Conservation (phyloP, 495 filamentous ascomycete species). For the Baudoinia panamericana region DNA sequence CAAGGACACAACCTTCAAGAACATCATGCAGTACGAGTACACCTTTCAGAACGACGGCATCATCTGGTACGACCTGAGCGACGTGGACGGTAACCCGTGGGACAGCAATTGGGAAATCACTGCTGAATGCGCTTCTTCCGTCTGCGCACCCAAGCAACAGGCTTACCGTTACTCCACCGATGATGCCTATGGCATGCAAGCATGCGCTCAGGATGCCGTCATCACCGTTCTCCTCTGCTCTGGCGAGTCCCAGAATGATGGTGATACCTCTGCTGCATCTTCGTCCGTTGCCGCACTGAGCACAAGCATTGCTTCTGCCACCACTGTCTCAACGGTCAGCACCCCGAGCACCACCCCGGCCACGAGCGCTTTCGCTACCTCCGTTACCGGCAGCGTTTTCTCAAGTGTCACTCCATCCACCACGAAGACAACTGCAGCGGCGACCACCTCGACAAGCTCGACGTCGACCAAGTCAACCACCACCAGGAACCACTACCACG, state of each 20-base stretch:
- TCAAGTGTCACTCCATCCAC: background rate
- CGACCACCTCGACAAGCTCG: background rate
- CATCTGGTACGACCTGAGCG: conserved; percentile 25
- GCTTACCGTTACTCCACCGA: conserved; percentile 24
- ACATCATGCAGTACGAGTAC: conserved; percentile 24
- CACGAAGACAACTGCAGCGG: background rate
- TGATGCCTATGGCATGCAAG: conserved; percentile 24
- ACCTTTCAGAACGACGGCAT: conserved; percentile 22
- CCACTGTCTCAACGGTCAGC: background rate
- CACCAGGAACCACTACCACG: background rate
- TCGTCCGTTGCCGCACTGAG: conserved; percentile 8
- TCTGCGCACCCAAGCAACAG: conserved; percentile 17
- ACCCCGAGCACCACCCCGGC: background rate
- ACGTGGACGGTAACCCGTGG: conserved; percentile 24
- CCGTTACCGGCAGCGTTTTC: background rate
- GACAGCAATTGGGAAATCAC: conserved; percentile 22
- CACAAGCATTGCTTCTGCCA: background rate
- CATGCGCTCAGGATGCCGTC: conserved; percentile 16
- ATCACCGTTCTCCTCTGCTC: conserved; percentile 25
- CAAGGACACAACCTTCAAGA: conserved; percentile 5
- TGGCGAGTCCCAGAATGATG: conserved; percentile 10
- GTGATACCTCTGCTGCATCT: conserved; percentile 10
- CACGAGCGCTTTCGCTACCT: background rate
- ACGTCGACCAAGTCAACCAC: background rate
- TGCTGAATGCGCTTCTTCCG: conserved; percentile 3